phyloP scores from a whole-genome alignment of 2,329 filamentous ascomycete species.

The Thermothelomyces thermophilus region DNA sequence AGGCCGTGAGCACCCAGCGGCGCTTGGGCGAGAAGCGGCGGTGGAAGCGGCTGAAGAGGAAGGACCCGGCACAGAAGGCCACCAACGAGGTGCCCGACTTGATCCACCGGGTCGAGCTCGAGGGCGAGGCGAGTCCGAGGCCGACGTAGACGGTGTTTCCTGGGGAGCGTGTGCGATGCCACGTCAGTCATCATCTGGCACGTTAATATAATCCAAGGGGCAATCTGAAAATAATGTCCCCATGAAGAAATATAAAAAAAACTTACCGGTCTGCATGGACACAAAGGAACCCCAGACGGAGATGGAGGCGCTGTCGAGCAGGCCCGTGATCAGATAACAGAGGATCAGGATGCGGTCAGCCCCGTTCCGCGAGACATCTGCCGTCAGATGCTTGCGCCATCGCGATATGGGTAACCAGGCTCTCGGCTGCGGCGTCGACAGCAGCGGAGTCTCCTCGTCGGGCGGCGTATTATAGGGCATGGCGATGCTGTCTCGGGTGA shows the following conservation, averaged over 20 bases:
- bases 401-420: constrained; percentile 21
- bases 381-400: constrained; percentile 32
- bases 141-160: constrained; percentile 76
- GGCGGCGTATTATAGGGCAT: neutral
- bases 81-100: constrained; percentile 65
- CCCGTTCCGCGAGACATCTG: constrained; percentile 53
- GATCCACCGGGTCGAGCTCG: constrained; percentile 54
- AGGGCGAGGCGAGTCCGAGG: constrained; percentile 59
- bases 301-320: constrained; percentile 69
- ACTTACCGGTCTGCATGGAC: constrained; percentile 70
- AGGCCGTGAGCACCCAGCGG: constrained; percentile 58
- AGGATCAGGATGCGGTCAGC: constrained; percentile 62
- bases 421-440: constrained; percentile 18
- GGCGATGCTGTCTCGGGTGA: neutral
- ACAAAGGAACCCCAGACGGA: constrained; percentile 76
- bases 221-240: no score
- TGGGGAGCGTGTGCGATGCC: no score
- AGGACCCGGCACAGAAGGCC: constrained; percentile 65
- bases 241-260: no score
- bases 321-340: constrained; percentile 70
- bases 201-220: no score
- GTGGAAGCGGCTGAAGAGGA: constrained; percentile 65
- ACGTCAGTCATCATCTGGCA: no score
- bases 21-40: constrained; percentile 53
- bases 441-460: constrained; percentile 33